Base-by-base conservation (phyloP, 202 grass and related monocot species). In the Setaria italica region DNA sequence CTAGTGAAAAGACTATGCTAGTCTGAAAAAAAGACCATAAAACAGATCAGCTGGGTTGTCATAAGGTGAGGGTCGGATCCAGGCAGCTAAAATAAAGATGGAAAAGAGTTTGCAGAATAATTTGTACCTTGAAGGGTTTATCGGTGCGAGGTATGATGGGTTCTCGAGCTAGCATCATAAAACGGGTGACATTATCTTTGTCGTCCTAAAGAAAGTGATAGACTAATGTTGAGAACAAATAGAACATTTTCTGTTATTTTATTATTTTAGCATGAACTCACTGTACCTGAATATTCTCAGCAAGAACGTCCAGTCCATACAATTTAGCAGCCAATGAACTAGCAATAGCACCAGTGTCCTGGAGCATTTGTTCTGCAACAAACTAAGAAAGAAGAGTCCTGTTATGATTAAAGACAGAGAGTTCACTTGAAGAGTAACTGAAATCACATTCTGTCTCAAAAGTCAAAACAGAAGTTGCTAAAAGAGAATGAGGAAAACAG, bases 1-100 rank as follows among this genome's bases (percentile, higher is more conserved):
- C 92, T 72, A 99, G 93, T 86, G 94, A 96, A 84, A 99, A 99
- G 50, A 96, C 97, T 90, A 99, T 89, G 80, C 97, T 99, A 32
- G 95, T 95, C 95, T 98, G 78, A 75, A 84, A 86, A 68, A 77
- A 72, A 32, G 2, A 78, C 19, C 39, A 66, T 53, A 75, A 35
- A 82, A 67, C 79, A 85, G 29, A 37, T 81, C 76, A 87, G 51
- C 1, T 6, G 4, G 29, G 50, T 82, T 66, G 20, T 16, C 20
- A 78, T 71, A 70, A 34, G 67, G 41, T 60, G n/a, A 32, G 29
- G 53, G 9, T 47, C 17, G 0, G 12, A 4, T 16, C 5, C n/a
- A 81, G 6, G 65, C 6, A 19, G 74, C 55, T 57, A 15, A 30
- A 65, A 58, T 12, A 67, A 79, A 69, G 13, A 87, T 39, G 32